Percentiles rank a stretch among this genome's conserved stretches.
These are phyloP conservation scores for Tetrahymena malaccensis DNA, from an alignment of 73 alveolate genomes.

Conservation along the genomic window DNA sequence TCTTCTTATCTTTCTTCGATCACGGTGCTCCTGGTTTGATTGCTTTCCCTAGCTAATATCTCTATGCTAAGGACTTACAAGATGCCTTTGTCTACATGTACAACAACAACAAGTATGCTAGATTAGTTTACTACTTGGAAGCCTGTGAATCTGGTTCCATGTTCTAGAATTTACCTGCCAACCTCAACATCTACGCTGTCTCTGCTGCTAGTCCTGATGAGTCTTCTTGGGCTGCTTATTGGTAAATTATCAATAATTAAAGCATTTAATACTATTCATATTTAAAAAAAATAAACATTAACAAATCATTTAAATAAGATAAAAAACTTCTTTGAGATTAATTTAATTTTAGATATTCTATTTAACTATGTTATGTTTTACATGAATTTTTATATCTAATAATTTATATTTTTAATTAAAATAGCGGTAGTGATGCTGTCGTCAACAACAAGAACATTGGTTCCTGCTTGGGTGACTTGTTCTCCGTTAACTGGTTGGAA, in stretches of 20 bases:
- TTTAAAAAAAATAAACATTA: no score
- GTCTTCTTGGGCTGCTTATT: constrained; percentile 94
- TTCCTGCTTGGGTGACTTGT: constrained; percentile 97
- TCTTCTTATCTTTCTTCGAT: constrained; percentile 65
- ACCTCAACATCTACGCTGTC: constrained; percentile 74
- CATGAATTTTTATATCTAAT: neutral
- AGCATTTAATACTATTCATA: neutral
- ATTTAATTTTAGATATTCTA: no score
- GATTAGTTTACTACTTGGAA: constrained; percentile 89
- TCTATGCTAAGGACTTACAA: constrained; percentile 70
- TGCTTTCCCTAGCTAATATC: constrained; percentile 76
- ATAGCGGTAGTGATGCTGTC: constrained; percentile 55
- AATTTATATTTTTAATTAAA: neutral
- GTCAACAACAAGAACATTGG: constrained; percentile 89
- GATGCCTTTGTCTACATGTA: constrained; percentile 77
- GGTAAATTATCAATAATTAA: constrained; percentile 27
- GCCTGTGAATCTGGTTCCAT: constrained; percentile 98
- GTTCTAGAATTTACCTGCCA: constrained; percentile 57
- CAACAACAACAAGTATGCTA: constrained; percentile 72
- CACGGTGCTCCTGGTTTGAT: constrained; percentile 92
- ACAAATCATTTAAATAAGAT: no score
- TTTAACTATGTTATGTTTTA: no score
- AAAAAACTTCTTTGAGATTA: no score
- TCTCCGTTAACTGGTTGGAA: constrained; percentile 96
- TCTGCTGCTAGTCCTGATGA: constrained; percentile 94